Evolutionary conservation across 257 asterid species (phyloP), one percentile per base, ranked within the genome.

Genomic region (Solanum dulcamara): DNA sequence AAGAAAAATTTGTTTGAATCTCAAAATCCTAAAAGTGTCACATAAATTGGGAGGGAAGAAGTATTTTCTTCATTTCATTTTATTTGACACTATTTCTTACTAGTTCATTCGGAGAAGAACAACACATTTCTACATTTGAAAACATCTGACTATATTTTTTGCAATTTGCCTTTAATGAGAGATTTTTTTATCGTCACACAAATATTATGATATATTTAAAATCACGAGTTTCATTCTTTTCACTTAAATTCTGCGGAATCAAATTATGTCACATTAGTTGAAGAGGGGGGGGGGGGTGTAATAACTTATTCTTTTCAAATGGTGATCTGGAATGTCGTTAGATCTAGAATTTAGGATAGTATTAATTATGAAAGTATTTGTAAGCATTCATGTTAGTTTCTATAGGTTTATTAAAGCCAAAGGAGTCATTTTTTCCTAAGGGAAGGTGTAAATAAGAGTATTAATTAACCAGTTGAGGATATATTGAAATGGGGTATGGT

Each of bases 401-500:
- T 59, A 33, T 44, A 33, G 88, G 48, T 57, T 32, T 74, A 44
- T 50, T 81, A 22, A 33, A 12, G 35, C 44, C 7, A 67, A 67
- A 42, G 55, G 66, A 72, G 86, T 81, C 84, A 62, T 81, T 70
- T 66, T 60, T 42, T 11, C 6, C 66, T 22, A 55, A 83, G 38
- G 80, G 38, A 30, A 86, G 83, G 88, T 68, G 66, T 86, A 88
- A 35, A 33, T 71, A 88, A 80, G 84, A 38, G 88, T 83, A 79
- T 85, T 44, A 80, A 57, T 48, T 80, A 80, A 86, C 81, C 85
- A 80, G 81, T 81, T 68, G 86, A 85, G 85, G 48, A 57, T 75
- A 44, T 75, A 83, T 81, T 85, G 89, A 42, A 44, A 83, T 81
- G 87, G 89, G 89, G 79, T 37, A 84, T 81, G 48, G 80, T 50